Evolutionary conservation across 108 stramenopile genomes (phyloP), one percentile per base, ranked within the genome.

Genomic region (Bacterosira constricta): DNA sequence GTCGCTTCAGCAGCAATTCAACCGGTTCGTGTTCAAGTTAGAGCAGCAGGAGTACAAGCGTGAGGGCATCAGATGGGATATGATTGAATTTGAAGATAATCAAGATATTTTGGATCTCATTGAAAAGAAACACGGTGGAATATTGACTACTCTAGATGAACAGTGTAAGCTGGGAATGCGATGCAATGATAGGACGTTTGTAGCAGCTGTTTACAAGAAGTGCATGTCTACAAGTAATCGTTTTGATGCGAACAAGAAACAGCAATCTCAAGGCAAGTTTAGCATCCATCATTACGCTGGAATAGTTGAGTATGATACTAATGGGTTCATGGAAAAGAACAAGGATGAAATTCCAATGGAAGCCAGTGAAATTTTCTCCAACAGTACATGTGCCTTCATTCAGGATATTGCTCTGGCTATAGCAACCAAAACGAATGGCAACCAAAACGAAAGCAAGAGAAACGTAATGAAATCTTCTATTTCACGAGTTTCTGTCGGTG

Each of bases 1-100:
- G 63, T 90, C 92, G 10, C 82, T 97, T 13, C 93, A 95, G 70
- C 94, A 95, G 69, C 97, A 96, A 64, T 96, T 95, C 83, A 95
- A 96, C 69, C 67, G 83, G 35, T 95, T 91, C 52, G 86, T 97
- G 7, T 94, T 97, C 81, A 90, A 92, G 66, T 58, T 88, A 25
- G 96, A 96, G 61, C 92, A 95, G 53, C 73, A 79, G 39, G 92
- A 91, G 49, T 97, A 95, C 70, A 66, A 79, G 31, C 70, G 71
- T 26, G 94, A 97, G 73, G 89, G 88, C 18, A 97, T 97, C 49
- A 77, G 82, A 6, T 97, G 96, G 96, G 75, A 77, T 20, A 94
- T 97, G 53, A 95, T 97, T 50, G 67, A 80, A n/a, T 96, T 96
- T 66, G 85, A 90, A 25, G 96, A 97, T 66, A 97, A 97, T 58